Evolutionary conservation across 23 red algal genomes (phyloP).

Genomic region (Gracilariopsis chorda): DNA sequence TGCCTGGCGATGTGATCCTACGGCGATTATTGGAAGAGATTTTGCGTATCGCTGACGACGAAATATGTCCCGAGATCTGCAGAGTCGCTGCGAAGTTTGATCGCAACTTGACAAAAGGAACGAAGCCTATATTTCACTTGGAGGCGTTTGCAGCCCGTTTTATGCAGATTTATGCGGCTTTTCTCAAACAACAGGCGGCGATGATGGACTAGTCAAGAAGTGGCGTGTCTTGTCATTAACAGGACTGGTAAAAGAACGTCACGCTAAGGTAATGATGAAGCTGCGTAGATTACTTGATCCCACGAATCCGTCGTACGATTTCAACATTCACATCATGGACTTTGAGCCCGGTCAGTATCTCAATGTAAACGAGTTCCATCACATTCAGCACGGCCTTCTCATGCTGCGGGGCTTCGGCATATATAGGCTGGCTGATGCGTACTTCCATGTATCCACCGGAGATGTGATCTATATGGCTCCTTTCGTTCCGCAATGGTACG

Average conservation of each 20-base stretch:
- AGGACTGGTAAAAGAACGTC: too few relatives aligned
- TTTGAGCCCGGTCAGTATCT: conserved; percentile 70
- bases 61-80: conserved; percentile 72
- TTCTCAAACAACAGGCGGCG: conserved; percentile 46
- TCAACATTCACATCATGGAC: conserved; percentile 87
- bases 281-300: conserved; percentile 50
- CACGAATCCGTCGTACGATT: conserved; percentile 38
- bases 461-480: conserved; percentile 81
- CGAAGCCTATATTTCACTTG: conserved; percentile 93
- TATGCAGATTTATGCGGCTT: conserved; percentile 82
- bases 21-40: conserved; percentile 59
- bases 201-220: conserved; percentile 70
- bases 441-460: conserved; percentile 54
- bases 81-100: conserved; percentile 87
- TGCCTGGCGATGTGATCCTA: conserved; percentile 87
- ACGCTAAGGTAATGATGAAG: too few relatives aligned
- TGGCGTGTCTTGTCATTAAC: too few relatives aligned
- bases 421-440: conserved; percentile 58
- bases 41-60: conserved; percentile 74
- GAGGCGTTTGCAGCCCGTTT: conserved; percentile 94
- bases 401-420: conserved; percentile 65
- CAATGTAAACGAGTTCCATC: conserved; percentile 70
- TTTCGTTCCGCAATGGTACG: conserved; percentile 76
- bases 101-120: conserved; percentile 76
- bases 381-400: conserved; percentile 77